Percentiles rank a stretch among this genome's conserved stretches.
Evolutionary conservation across 2,329 filamentous ascomycete species (phyloP).

Genomic region (Periconia sp.): DNA sequence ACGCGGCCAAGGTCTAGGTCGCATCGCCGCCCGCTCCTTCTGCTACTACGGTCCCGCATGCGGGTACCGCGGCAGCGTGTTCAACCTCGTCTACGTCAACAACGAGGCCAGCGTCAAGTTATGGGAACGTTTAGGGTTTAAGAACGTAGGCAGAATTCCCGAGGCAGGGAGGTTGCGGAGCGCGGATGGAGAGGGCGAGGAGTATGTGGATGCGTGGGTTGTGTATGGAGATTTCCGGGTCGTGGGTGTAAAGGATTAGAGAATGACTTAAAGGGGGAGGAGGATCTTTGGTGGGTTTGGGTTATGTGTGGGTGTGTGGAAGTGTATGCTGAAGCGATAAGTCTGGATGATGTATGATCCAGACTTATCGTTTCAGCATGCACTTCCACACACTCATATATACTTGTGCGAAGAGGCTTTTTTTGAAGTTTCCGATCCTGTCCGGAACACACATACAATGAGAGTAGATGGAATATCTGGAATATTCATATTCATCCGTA

Average conservation of each 20-base stretch:
- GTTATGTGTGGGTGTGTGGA: no score
- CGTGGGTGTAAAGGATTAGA: conserved; percentile 6
- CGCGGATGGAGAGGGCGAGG: conserved; percentile 1
- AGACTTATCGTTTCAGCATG: no score
- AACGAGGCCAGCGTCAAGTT: conserved; percentile 8
- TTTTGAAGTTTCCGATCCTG: no score
- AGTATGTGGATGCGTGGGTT: conserved; percentile 11
- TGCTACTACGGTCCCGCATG: conserved; percentile 6
- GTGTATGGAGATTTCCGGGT: conserved; percentile 10
- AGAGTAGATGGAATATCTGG: no score
- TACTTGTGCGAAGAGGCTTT: no score
- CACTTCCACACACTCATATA: no score
- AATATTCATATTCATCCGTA: no score
- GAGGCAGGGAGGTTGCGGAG: conserved; percentile 8
- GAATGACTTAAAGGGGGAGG: no score
- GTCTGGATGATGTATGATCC: no score
- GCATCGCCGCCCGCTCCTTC: conserved; percentile 9
- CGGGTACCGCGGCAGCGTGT: conserved; percentile 8
- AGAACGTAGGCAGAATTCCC: conserved; percentile 6
- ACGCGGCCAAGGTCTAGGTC: conserved; percentile 7
- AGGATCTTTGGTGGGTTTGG: no score
- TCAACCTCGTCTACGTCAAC: conserved; percentile 9
- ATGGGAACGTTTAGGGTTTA: conserved; percentile 7
- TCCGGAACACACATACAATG: no score
- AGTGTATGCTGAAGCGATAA: no score